Conservation (phyloP, 805 yeast species). For the Starmerella apicola region DNA sequence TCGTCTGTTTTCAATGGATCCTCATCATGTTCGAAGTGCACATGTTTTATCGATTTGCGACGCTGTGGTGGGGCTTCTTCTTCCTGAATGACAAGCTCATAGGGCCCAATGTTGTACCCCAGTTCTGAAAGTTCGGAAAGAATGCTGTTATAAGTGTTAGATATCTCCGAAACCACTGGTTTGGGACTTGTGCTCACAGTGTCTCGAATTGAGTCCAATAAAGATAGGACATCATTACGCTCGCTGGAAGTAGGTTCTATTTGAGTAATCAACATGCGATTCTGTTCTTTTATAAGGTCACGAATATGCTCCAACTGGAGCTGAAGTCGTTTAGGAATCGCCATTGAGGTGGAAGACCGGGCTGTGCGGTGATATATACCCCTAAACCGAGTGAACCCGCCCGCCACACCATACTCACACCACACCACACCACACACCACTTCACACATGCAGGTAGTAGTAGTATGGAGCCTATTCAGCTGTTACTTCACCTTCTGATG, state of each 20-base stretch:
- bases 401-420: too few relatives aligned
- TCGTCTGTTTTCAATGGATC: not conserved
- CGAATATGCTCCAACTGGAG: constrained; percentile 19
- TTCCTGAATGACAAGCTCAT: not conserved
- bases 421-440: too few relatives aligned
- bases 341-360: not conserved
- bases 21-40: not conserved
- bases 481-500: not conserved
- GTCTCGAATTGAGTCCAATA: constrained; percentile 7
- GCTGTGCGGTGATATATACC: too few relatives aligned
- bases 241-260: constrained; percentile 21
- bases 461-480: too few relatives aligned
- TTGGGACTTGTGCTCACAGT: not conserved
- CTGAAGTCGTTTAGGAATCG: constrained; percentile 12
- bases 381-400: too few relatives aligned
- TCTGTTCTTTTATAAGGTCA: constrained; percentile 20
- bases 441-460: too few relatives aligned
- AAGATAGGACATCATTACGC: constrained; percentile 14
- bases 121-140: constrained; percentile 3
- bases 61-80: not conserved
- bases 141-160: not conserved
- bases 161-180: not conserved
- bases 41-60: not conserved
- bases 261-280: constrained; percentile 20
- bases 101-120: constrained; percentile 8